phyloP scores from a whole-genome alignment of 331 rosid genomes.

The Acacia pycnantha region DNA sequence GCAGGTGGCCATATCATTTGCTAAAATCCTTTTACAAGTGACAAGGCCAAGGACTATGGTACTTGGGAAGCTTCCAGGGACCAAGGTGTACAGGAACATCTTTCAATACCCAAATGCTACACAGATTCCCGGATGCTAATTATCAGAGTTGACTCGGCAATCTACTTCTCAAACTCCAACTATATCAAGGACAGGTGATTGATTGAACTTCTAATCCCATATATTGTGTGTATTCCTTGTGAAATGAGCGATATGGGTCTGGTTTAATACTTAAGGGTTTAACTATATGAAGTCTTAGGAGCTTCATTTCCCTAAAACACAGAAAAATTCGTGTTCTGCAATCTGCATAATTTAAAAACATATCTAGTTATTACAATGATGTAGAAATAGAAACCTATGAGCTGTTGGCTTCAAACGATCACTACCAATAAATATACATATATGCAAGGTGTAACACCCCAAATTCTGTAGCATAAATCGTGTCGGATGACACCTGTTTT shows the following conservation, averaged over 20 bases:
- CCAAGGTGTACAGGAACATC: constrained; percentile 60
- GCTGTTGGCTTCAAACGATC: background rate
- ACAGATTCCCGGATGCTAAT: constrained; percentile 54
- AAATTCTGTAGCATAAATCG: too few species aligned
- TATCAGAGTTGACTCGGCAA: constrained; percentile 80
- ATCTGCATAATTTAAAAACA: background rate
- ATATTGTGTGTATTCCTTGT: background rate
- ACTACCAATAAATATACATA: background rate
- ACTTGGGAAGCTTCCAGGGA: constrained; percentile 70
- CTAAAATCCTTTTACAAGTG: constrained; percentile 75
- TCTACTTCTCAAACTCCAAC: constrained; percentile 86
- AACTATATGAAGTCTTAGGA: background rate
- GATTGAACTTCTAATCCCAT: background rate
- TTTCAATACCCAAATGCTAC: constrained; percentile 64
- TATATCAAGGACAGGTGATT: constrained; percentile 77
- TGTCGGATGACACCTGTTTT: too few species aligned
- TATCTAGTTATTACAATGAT: background rate
- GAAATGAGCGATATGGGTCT: background rate
- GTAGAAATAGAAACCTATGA: background rate
- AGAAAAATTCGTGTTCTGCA: background rate
- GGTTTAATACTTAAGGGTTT: background rate
- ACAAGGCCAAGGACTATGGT: constrained; percentile 75
- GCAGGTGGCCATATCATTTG: constrained; percentile 56
- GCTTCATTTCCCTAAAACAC: background rate
- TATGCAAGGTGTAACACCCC: background rate